These are phyloP conservation scores for Sugiyamaella castrensis DNA, from an alignment of 1,139 yeast species.

Conservation along the genomic window DNA sequence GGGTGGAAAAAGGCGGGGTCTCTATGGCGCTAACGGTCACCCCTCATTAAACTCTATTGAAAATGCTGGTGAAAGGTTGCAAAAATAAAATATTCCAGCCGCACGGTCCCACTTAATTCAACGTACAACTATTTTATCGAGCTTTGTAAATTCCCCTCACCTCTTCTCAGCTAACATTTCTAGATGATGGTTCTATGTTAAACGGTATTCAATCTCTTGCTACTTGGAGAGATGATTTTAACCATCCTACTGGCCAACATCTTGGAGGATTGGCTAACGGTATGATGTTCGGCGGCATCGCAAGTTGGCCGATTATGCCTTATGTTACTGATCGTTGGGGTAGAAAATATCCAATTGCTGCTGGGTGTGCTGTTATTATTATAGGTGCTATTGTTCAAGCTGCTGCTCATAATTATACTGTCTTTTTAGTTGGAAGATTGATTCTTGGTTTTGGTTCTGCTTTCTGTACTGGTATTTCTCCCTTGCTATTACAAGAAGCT, in stretches of 20 bases:
- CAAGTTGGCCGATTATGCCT: conserved; percentile 59
- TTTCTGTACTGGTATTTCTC: conserved; percentile 50
- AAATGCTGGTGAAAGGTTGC: no score
- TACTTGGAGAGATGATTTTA: conserved; percentile 40
- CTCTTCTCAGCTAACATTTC: no score
- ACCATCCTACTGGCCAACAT: conserved; percentile 42
- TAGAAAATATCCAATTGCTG: conserved; percentile 74
- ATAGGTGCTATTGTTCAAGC: conserved; percentile 83
- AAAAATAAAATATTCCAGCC: no score
- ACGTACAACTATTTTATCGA: no score
- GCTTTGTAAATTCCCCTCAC: no score
- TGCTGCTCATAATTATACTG: conserved; percentile 76
- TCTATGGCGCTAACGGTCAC: no score
- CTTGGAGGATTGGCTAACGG: conserved; percentile 36
- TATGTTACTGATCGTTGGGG: conserved; percentile 69
- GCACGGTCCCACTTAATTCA: no score
- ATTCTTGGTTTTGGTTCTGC: conserved; percentile 92
- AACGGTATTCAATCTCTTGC: conserved; percentile 49
- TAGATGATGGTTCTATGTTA: conserved; percentile 51
- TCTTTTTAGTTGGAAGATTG: conserved; percentile 87
- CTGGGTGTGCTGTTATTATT: conserved; percentile 74
- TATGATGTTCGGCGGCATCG: conserved; percentile 38
- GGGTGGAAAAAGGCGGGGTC: no score
- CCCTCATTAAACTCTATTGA: no score
- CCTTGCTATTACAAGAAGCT: conserved; percentile 36